Conservation (phyloP, 2,329 filamentous ascomycete species). For the Fusarium tricinctum region DNA sequence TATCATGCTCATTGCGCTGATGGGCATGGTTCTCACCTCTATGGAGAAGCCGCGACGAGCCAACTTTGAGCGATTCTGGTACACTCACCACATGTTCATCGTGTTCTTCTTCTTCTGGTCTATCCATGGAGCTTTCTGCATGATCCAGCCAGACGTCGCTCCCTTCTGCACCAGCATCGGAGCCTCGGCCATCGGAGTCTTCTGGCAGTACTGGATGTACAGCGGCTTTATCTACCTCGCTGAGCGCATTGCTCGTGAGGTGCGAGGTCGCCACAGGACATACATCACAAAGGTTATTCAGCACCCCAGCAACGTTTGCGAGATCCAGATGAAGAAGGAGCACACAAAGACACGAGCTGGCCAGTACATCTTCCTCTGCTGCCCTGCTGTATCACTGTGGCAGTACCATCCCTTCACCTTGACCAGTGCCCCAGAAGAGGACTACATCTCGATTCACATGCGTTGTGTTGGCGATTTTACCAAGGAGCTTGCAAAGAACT, state of each 20-base stretch:
- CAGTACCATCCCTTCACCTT: slow-evolving; percentile 91
- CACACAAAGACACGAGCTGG: slow-evolving; percentile 84
- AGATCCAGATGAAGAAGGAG: slow-evolving; percentile 94
- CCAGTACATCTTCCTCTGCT: slow-evolving; percentile 92
- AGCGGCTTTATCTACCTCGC: slow-evolving; percentile 83
- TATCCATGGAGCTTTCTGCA: slow-evolving; percentile 90
- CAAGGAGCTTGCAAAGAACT: slow-evolving; percentile 73
- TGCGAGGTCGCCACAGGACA: slow-evolving; percentile 85
- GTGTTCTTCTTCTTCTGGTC: slow-evolving; percentile 93
- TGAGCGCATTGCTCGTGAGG: slow-evolving; percentile 83
- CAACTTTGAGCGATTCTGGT: slow-evolving; percentile 93
- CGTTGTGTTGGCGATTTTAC: slow-evolving; percentile 89
- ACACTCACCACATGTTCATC: slow-evolving; percentile 89
- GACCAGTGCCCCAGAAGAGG: slow-evolving; percentile 88
- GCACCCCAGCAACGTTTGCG: slow-evolving; percentile 88
- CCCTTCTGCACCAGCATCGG: slow-evolving; percentile 81
- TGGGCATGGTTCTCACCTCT: slow-evolving; percentile 83
- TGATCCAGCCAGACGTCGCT: slow-evolving; percentile 87
- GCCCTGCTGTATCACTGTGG: slow-evolving; percentile 87
- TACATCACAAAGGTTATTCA: slow-evolving; percentile 91
- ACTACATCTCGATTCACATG: slow-evolving; percentile 90
- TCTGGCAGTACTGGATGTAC: slow-evolving; percentile 93
- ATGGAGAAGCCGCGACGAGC: slow-evolving; percentile 82
- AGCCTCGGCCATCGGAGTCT: slow-evolving; percentile 77
- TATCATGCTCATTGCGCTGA: slow-evolving; percentile 83